Evolutionary conservation across 345 rosid species (phyloP).

Genomic region (Gossypium mustelinum): DNA sequence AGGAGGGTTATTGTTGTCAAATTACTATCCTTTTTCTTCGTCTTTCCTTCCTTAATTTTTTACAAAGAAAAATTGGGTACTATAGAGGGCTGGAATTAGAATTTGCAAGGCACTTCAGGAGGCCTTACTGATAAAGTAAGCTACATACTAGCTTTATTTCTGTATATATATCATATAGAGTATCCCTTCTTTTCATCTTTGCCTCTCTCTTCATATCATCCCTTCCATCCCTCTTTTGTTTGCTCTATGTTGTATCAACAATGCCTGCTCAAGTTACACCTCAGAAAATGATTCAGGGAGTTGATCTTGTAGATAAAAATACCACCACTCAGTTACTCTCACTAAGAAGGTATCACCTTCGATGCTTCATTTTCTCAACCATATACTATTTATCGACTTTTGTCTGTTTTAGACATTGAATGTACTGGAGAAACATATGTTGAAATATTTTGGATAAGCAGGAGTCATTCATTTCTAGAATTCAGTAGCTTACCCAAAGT

Average conservation of each 20-base stretch:
- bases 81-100: not conserved
- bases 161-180: not conserved
- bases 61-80: too few relatives aligned
- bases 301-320: not conserved
- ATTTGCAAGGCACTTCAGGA: not conserved
- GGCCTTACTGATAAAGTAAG: not conserved
- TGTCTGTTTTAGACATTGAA: not conserved
- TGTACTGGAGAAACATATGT: not conserved
- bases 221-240: not conserved
- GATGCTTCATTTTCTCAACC: not conserved
- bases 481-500: not conserved
- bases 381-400: not conserved
- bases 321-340: not conserved
- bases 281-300: not conserved
- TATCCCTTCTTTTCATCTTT: not conserved
- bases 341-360: not conserved
- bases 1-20: not conserved
- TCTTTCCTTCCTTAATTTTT: too few relatives aligned
- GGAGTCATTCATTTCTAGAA: not conserved
- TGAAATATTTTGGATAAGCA: not conserved
- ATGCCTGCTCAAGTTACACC: slow-evolving; percentile 12
- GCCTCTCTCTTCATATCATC: not conserved
- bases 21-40: not conserved
- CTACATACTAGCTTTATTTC: not conserved
- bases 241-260: not conserved